Conservation (phyloP, 192 early-diverging fungal species). For the Allomyces javanicus region DNA sequence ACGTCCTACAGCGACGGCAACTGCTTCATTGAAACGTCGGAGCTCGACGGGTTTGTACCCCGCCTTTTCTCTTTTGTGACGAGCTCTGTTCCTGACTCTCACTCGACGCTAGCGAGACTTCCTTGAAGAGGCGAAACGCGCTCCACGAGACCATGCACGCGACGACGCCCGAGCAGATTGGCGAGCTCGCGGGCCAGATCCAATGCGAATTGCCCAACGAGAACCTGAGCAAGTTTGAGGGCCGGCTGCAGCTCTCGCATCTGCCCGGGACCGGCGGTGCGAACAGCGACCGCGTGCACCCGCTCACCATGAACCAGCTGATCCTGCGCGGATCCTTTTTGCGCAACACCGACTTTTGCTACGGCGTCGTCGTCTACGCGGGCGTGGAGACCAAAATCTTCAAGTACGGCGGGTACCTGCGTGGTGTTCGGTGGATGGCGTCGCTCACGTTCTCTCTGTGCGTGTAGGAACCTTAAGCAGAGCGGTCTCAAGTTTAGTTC, state of each 20-base stretch:
- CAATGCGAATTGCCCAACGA: slow-evolving; percentile 35
- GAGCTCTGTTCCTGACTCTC: too few species aligned
- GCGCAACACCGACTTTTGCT: slow-evolving; percentile 60
- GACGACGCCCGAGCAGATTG: neutral
- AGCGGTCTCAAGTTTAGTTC: slow-evolving; percentile 43
- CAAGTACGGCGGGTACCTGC: neutral
- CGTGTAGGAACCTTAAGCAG: slow-evolving; percentile 41
- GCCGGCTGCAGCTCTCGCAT: slow-evolving; percentile 2
- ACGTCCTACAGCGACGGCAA: slow-evolving; percentile 28
- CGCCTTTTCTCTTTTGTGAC: too few species aligned
- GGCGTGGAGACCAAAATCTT: slow-evolving; percentile 36
- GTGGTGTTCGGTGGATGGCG: too few species aligned
- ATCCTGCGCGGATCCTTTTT: slow-evolving; percentile 68
- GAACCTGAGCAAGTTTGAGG: slow-evolving; percentile 22
- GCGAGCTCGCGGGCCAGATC: slow-evolving; percentile 11
- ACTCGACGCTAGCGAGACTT: slow-evolving; percentile 32
- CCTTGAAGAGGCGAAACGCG: slow-evolving; percentile 26
- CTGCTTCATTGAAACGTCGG: slow-evolving; percentile 34
- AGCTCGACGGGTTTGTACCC: slow-evolving; percentile 21
- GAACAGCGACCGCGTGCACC: slow-evolving; percentile 15
- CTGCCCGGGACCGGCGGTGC: neutral
- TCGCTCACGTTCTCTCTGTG: slow-evolving; percentile 31
- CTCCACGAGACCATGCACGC: slow-evolving; percentile 4
- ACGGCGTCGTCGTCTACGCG: slow-evolving; percentile 48
- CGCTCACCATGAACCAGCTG: slow-evolving; percentile 60